phyloP scores from a whole-genome alignment of 805 yeast species.

The Zygosaccharomyces bisporus region DNA sequence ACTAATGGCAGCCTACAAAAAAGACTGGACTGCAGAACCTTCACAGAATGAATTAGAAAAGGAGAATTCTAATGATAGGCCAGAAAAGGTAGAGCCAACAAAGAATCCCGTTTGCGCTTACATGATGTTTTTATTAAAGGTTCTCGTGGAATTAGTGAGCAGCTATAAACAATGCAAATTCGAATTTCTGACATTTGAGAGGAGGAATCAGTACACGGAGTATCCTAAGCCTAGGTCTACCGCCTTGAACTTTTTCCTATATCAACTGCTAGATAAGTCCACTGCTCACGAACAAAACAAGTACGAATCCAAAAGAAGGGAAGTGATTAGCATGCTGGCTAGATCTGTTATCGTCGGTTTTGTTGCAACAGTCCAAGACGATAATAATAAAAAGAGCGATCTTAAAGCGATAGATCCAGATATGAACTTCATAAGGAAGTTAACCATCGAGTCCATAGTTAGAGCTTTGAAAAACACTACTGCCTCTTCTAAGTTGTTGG shows the following conservation, averaged over 20 bases:
- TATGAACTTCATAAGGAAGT: constrained; percentile 67
- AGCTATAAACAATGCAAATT: constrained; percentile 79
- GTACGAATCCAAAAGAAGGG: constrained; percentile 46
- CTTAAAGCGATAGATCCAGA: constrained; percentile 60
- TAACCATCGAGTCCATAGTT: constrained; percentile 62
- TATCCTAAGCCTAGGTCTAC: constrained; percentile 67
- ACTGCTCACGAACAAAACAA: constrained; percentile 38
- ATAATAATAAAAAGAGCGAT: constrained; percentile 39
- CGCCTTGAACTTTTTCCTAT: constrained; percentile 70
- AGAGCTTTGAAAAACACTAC: constrained; percentile 56
- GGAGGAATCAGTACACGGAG: constrained; percentile 43
- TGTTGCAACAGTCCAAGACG: constrained; percentile 54
- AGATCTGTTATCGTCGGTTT: constrained; percentile 58
- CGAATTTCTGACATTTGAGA: constrained; percentile 76
- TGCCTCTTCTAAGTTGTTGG: constrained; percentile 23
- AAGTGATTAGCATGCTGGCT: constrained; percentile 58
- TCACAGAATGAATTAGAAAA: constrained; percentile 21
- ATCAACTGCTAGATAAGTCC: constrained; percentile 60
- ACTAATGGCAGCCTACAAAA: constrained; percentile 48
- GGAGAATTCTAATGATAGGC: constrained; percentile 32
- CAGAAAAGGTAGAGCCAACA: constrained; percentile 38
- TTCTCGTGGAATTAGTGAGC: constrained; percentile 64
- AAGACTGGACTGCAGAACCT: constrained; percentile 43
- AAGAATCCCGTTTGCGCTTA: constrained; percentile 59
- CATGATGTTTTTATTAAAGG: constrained; percentile 62